Conservation (phyloP, 768 basidiomycete genomes). For the Asterophora parasitica region DNA sequence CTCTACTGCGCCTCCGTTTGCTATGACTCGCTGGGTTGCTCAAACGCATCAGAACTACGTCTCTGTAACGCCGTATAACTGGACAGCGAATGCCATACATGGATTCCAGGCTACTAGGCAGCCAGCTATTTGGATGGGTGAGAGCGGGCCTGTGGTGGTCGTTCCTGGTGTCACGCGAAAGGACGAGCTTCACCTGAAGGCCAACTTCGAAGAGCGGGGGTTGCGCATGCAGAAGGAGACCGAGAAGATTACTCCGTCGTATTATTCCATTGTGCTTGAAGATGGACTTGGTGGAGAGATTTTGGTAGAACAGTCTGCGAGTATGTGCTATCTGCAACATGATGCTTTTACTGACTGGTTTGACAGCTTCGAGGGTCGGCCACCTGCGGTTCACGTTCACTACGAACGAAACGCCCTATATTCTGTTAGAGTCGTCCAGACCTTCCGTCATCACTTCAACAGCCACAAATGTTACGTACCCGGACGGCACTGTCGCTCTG, state of each 20-base stretch:
- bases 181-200: slow-evolving; percentile 32
- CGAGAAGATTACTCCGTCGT: background rate
- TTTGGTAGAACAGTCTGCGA: too few relatives aligned
- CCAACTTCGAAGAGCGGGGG: slow-evolving; percentile 56
- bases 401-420: too few relatives aligned
- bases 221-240: slow-evolving; percentile 35
- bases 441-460: too few relatives aligned
- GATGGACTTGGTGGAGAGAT: background rate
- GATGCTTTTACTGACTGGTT: too few relatives aligned
- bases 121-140: too few relatives aligned
- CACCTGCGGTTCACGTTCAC: too few relatives aligned
- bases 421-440: too few relatives aligned
- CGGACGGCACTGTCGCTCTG: too few relatives aligned
- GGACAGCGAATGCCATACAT: slow-evolving; percentile 49
- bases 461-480: too few relatives aligned
- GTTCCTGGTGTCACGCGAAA: slow-evolving; percentile 44
- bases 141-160: slow-evolving; percentile 56
- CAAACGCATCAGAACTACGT: slow-evolving; percentile 76
- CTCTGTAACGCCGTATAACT: slow-evolving; percentile 67
- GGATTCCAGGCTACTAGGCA: slow-evolving; percentile 81
- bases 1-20: slow-evolving; percentile 72
- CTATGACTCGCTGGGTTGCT: slow-evolving; percentile 83
- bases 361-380: too few relatives aligned
- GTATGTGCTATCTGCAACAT: too few relatives aligned
- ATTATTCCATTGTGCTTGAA: background rate